Conservation (phyloP, 805 yeast genomes). For the Yamadazyma laniorum region DNA sequence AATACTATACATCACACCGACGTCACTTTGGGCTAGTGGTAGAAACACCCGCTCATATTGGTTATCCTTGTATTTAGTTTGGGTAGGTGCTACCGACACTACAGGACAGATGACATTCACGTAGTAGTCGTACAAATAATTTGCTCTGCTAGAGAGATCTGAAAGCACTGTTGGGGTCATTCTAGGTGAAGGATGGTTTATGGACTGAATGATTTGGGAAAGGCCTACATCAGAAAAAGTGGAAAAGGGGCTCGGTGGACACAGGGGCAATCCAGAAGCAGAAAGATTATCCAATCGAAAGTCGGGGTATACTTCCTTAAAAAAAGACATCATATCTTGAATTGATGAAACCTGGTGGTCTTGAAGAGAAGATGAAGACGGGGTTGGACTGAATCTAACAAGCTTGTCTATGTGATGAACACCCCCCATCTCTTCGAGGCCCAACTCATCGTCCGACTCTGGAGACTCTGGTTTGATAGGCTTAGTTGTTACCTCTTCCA, state of each 20-base stretch:
- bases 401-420: neutral
- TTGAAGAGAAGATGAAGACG: neutral
- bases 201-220: slow-evolving; percentile 8
- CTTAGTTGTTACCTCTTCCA: neutral
- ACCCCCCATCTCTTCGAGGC: slow-evolving; percentile 2
- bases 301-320: slow-evolving; percentile 5
- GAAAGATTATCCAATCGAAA: neutral
- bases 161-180: slow-evolving; percentile 21
- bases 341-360: neutral
- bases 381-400: neutral
- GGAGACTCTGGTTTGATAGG: neutral
- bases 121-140: slow-evolving; percentile 48
- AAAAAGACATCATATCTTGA: slow-evolving; percentile 3
- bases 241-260: neutral
- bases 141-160: slow-evolving; percentile 31
- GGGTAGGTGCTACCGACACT: slow-evolving; percentile 47
- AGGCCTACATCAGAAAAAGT: neutral
- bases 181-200: slow-evolving; percentile 27
- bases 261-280: neutral
- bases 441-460: neutral
- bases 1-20: slow-evolving; percentile 50
- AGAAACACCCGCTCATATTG: slow-evolving; percentile 51
- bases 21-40: slow-evolving; percentile 54
- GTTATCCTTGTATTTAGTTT: slow-evolving; percentile 43
- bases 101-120: slow-evolving; percentile 42